These are phyloP conservation scores for Mycena metata DNA, from an alignment of 768 basidiomycete species.

Conservation along the genomic window DNA sequence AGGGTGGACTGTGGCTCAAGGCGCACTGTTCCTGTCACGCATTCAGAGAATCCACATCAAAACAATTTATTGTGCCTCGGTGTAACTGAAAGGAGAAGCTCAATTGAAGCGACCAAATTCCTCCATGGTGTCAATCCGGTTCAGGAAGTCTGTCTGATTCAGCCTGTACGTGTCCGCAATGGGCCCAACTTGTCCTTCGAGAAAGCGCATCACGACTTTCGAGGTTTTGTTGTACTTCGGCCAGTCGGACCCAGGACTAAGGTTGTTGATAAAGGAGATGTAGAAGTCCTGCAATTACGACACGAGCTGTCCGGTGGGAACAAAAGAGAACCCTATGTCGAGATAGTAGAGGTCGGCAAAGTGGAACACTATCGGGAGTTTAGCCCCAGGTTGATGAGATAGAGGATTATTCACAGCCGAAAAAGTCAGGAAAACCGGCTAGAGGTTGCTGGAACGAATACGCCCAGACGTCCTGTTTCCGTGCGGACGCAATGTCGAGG, in stretches of 20 bases:
- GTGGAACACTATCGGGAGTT: conserved; percentile 9
- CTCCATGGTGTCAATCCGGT: not conserved
- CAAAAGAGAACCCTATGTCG: conserved; percentile 7
- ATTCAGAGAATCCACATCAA: too few species aligned
- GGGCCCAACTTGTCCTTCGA: conserved; percentile 9
- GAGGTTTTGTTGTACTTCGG: conserved; percentile 8
- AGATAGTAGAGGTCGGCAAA: conserved; percentile 20
- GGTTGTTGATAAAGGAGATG: conserved; percentile 16
- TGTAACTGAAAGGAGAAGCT: not conserved
- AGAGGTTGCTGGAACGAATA: conserved; percentile 13
- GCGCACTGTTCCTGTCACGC: too few species aligned
- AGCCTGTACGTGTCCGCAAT: conserved; percentile 1
- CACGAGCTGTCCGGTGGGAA: not conserved
- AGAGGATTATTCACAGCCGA: conserved; percentile 4
- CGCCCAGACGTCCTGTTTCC: conserved; percentile 20
- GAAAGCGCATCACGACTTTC: not conserved
- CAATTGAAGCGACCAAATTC: not conserved
- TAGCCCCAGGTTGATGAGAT: too few species aligned
- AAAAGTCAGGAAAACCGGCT: conserved; percentile 3
- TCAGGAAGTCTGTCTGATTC: conserved; percentile 7
- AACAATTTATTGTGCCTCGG: too few species aligned
- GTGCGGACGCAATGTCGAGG: conserved; percentile 6
- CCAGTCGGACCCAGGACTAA: conserved; percentile 7
- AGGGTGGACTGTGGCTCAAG: too few species aligned
- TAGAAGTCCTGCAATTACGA: conserved; percentile 22